A percentile compares a stretch with the other conserved stretches of the same genome.
phyloP scores from a whole-genome alignment of 306 rosid species.

The Prunus mume region DNA sequence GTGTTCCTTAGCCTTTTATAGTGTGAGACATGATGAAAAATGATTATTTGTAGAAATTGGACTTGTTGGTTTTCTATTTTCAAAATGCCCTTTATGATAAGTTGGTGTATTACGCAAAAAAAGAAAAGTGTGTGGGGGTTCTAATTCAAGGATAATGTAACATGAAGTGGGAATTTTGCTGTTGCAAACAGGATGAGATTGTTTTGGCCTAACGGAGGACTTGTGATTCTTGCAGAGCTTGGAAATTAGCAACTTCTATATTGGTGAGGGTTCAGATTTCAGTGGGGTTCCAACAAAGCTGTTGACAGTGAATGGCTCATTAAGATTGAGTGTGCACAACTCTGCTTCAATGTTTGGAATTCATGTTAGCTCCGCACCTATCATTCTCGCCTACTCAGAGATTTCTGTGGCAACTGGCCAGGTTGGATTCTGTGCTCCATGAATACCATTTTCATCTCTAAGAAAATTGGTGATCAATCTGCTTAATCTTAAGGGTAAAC shows the following conservation, averaged over 20 bases:
- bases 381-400: constrained; percentile 67
- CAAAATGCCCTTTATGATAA: too few species aligned
- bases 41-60: neutral
- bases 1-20: neutral
- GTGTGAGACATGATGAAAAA: neutral
- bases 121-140: neutral
- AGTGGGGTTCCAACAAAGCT: constrained; percentile 81
- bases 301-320: constrained; percentile 71
- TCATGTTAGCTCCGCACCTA: constrained; percentile 70
- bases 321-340: constrained; percentile 65
- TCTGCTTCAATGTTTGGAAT: constrained; percentile 92
- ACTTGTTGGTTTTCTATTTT: neutral
- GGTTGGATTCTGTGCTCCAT: constrained; percentile 31
- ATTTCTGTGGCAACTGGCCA: constrained; percentile 79
- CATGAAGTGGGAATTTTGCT: neutral
- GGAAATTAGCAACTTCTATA: constrained; percentile 57
- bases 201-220: neutral
- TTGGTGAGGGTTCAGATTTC: constrained; percentile 79
- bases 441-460: neutral
- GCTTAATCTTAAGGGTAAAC: neutral
- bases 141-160: neutral
- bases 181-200: neutral
- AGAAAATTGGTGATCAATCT: neutral
- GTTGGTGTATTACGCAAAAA: neutral
- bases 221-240: constrained; percentile 60